Conservation (phyloP, 345 rosid genomes). For the Lepidium sativum region DNA sequence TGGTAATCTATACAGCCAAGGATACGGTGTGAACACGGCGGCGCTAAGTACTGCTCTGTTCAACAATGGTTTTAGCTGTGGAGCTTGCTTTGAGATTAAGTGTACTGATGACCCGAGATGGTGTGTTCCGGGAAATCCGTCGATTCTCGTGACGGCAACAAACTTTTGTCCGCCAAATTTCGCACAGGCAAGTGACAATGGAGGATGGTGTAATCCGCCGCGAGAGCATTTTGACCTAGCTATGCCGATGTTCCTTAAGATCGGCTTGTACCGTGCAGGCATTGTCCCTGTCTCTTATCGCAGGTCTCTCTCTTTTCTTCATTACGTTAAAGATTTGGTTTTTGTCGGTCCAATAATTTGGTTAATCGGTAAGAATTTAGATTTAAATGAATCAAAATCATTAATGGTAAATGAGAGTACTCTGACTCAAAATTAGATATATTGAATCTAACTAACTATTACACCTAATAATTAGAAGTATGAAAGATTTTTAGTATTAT, state of each 20-base stretch:
- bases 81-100: conserved; percentile 85
- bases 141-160: conserved; percentile 78
- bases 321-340: not conserved
- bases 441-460: too few species aligned
- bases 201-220: conserved; percentile 99
- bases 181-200: conserved; percentile 70
- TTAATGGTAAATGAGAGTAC: not conserved
- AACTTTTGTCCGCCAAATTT: conserved; percentile 96
- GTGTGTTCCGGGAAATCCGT: conserved; percentile 76
- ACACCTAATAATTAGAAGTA: too few species aligned
- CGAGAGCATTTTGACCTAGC: conserved; percentile 95
- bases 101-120: conserved; percentile 68
- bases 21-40: conserved; percentile 93
- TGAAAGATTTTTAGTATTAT: too few species aligned
- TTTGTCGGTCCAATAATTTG: not conserved
- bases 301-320: conserved; percentile 29
- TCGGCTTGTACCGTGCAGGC: conserved; percentile 88
- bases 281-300: conserved; percentile 87
- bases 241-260: conserved; percentile 98
- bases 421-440: too few species aligned
- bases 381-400: not conserved
- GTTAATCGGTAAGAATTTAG: not conserved
- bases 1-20: conserved; percentile 91
- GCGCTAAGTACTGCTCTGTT: conserved; percentile 90
- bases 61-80: conserved; percentile 87